Base-by-base conservation (phyloP, 352 stramenopile species). In the Pythium brassicae region DNA sequence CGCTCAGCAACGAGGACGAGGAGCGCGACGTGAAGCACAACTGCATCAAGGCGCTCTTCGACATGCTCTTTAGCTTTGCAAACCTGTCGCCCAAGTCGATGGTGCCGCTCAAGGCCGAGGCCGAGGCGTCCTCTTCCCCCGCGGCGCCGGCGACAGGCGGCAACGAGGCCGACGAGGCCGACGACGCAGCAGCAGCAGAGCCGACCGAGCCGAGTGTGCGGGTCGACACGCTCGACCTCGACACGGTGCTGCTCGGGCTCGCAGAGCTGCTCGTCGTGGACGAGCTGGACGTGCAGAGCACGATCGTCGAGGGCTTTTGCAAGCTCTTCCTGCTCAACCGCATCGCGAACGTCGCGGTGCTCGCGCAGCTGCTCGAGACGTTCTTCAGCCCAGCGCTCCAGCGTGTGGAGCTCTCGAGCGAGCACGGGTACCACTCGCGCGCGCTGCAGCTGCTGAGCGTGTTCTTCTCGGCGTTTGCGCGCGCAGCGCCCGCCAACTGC, bases 1-100 rank as follows among this genome's bases (percentile, higher is more conserved):
- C 80, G 1, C 66, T 92, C 45, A 89, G 87, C 65, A 87, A 87
- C 42, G 72, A 79, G 10, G 74, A 91, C 32, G 83, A 92, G 72
- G 83, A 92, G 58, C 74, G 63, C 10, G 80, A 90, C 23, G 74
- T 89, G 27, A 89, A 90, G 61, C 67, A 87, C 53, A 89, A 72
- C n/a, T 90, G 83, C 50, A 78, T 90, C 25, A 72, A 81, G 47
- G 71, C 78, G 15, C 82, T 89, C 45, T 68, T 89, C 42, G 81
- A 91, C 52, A 83, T 86, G 68, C 55, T 72, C 12, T 77, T 88
- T 49, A 84, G 74, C 29, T 90, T 85, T 37, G 71, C 67, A 10
- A 73, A 86, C 23, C 46, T 92, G 12, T 55, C 76, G 27, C 74
- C 80, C 7, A 70, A 83, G 39, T 68, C 80, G 57, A 71, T 86